phyloP scores from a whole-genome alignment of 495 filamentous ascomycete genomes.

The Aspergillus biplanus region DNA sequence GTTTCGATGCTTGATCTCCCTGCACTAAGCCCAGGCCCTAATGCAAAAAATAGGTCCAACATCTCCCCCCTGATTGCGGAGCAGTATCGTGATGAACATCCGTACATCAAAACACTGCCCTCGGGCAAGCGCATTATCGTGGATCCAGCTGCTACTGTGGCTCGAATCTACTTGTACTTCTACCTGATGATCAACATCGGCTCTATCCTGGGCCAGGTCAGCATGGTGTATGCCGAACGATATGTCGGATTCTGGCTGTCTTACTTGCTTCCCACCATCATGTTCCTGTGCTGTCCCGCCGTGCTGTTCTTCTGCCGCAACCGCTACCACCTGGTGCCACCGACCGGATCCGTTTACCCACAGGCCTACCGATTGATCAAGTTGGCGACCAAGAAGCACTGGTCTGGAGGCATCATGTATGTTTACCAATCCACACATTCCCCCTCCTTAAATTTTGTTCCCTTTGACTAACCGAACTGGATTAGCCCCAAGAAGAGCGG shows the following conservation, averaged over 20 bases:
- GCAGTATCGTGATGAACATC: slow-evolving; percentile 52
- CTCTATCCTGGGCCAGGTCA: slow-evolving; percentile 51
- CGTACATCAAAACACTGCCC: slow-evolving; percentile 48
- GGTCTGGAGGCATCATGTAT: slow-evolving; percentile 43
- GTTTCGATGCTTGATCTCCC: slow-evolving; percentile 20
- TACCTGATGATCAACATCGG: slow-evolving; percentile 71
- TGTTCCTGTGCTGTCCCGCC: slow-evolving; percentile 61
- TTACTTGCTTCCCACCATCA: slow-evolving; percentile 59
- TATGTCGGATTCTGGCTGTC: slow-evolving; percentile 79
- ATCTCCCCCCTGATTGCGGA: slow-evolving; percentile 60
- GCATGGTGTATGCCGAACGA: slow-evolving; percentile 67
- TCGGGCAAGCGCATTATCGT: slow-evolving; percentile 69
- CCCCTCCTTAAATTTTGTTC: neutral
- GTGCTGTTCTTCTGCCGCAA: slow-evolving; percentile 65
- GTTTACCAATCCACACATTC: neutral
- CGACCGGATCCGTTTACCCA: slow-evolving; percentile 65
- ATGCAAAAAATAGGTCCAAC: slow-evolving; percentile 51
- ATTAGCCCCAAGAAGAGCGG: slow-evolving; percentile 54
- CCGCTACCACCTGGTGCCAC: slow-evolving; percentile 59
- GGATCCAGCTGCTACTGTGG: slow-evolving; percentile 64
- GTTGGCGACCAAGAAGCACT: slow-evolving; percentile 65
- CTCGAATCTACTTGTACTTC: slow-evolving; percentile 47
- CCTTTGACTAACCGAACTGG: neutral
- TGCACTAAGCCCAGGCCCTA: neutral
- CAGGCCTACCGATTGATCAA: slow-evolving; percentile 59